Evolutionary conservation across 257 asterid species (phyloP).

Genomic region (Linderniella brevidens): DNA sequence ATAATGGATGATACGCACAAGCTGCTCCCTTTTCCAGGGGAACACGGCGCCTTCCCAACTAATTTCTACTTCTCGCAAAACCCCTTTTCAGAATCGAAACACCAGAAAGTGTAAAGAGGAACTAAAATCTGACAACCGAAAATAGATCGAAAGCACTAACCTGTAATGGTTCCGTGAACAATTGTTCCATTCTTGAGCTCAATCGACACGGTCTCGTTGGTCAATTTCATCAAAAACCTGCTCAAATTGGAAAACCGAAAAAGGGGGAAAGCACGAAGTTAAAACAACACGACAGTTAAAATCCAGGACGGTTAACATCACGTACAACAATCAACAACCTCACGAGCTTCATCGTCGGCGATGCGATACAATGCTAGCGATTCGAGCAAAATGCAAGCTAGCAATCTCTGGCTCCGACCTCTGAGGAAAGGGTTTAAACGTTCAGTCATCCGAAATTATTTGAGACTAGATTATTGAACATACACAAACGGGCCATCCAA

Average conservation of each 20-base stretch:
- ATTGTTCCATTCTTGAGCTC: slow-evolving; percentile 16
- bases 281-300: neutral
- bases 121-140: neutral
- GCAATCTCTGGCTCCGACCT: neutral
- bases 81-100: too few relatives aligned
- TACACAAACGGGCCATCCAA: too few relatives aligned
- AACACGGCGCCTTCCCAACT: too few relatives aligned
- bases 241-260: neutral
- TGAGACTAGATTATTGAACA: too few relatives aligned
- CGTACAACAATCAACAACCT: neutral
- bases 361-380: neutral
- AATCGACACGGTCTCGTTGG: slow-evolving; percentile 16
- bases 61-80: too few relatives aligned
- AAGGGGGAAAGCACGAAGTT: neutral
- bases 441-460: too few relatives aligned
- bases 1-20: too few relatives aligned
- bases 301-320: neutral
- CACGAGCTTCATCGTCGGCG: slow-evolving; percentile 5
- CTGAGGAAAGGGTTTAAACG: neutral
- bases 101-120: too few relatives aligned
- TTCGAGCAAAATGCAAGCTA: neutral
- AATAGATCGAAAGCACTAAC: neutral
- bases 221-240: slow-evolving; percentile 18
- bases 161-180: slow-evolving; percentile 17
- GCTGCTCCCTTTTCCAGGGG: too few relatives aligned